Evolutionary conservation across 768 basidiomycete species (phyloP).

Genomic region (Kwoniella bestiolae): DNA sequence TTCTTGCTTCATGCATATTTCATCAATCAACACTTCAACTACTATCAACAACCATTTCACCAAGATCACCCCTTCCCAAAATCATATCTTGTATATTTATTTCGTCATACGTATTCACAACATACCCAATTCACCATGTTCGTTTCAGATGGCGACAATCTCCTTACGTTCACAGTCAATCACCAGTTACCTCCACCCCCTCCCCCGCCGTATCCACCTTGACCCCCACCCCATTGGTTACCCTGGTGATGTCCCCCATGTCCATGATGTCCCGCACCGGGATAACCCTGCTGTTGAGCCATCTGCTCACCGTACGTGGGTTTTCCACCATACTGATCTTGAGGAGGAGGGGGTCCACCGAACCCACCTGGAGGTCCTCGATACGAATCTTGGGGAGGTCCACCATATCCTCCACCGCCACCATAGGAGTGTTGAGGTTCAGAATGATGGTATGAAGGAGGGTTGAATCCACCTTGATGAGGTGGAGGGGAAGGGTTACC

Average conservation of each 20-base stretch:
- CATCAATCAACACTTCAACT: not conserved
- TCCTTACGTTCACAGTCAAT: too few relatives aligned
- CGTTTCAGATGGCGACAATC: too few relatives aligned
- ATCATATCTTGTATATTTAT: not conserved
- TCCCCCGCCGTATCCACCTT: constrained; percentile 18
- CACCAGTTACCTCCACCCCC: constrained; percentile 20
- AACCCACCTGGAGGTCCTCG: constrained; percentile 6
- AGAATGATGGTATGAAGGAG: constrained; percentile 15
- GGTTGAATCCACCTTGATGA: constrained; percentile 7
- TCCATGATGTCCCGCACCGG: constrained; percentile 10
- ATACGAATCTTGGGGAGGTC: constrained; percentile 9
- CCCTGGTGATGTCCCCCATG: constrained; percentile 10
- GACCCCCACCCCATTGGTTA: constrained; percentile 16
- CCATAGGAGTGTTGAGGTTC: constrained; percentile 12
- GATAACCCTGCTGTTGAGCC: constrained; percentile 7
- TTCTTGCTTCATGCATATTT: constrained; percentile 1
- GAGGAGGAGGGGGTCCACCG: constrained; percentile 24
- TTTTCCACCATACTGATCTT: constrained; percentile 11
- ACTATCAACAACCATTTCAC: not conserved
- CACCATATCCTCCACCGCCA: constrained; percentile 10
- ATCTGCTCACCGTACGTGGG: constrained; percentile 12
- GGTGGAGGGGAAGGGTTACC: constrained; percentile 15
- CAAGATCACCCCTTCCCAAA: not conserved
- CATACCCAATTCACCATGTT: not conserved
- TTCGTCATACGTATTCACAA: not conserved